phyloP scores from a whole-genome alignment of 2,329 filamentous ascomycete species.

The Talaromyces albobiverticillius region DNA sequence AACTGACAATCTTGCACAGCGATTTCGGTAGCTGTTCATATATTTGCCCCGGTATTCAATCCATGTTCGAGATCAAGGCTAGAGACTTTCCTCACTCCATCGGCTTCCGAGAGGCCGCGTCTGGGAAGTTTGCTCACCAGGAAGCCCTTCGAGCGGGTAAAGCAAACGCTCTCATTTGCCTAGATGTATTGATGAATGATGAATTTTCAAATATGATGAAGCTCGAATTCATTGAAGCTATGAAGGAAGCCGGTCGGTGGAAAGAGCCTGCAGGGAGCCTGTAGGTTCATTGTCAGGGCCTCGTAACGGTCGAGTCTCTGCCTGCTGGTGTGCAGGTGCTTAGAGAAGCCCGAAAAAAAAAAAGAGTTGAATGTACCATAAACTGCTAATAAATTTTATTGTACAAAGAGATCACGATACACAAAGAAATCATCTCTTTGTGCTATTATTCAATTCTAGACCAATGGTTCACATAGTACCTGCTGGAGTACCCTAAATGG shows the following conservation, averaged over 20 bases:
- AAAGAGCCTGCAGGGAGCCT: no score
- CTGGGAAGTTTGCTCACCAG: neutral
- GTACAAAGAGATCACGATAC: no score
- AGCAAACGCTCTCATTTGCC: constrained; percentile 1
- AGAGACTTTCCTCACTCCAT: neutral
- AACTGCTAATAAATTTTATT: no score
- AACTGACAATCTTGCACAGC: neutral
- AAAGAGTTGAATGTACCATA: no score
- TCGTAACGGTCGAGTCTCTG: no score
- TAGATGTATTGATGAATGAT: constrained; percentile 3
- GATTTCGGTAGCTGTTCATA: constrained; percentile 4
- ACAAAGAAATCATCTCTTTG: no score
- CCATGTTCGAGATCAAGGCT: constrained; percentile 2
- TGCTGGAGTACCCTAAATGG: no score
- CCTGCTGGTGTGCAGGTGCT: no score
- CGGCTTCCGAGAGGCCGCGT: constrained; percentile 1
- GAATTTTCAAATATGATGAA: neutral
- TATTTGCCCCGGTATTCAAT: constrained; percentile 1
- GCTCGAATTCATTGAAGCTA: neutral
- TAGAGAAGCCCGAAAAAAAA: no score
- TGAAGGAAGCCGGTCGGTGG: neutral
- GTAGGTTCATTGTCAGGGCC: no score
- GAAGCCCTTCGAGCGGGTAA: constrained; percentile 2
- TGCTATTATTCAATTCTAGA: no score
- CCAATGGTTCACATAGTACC: no score